phyloP scores from a whole-genome alignment of 371 early-diverging fungal species.

The Apophysomyces variabilis region DNA sequence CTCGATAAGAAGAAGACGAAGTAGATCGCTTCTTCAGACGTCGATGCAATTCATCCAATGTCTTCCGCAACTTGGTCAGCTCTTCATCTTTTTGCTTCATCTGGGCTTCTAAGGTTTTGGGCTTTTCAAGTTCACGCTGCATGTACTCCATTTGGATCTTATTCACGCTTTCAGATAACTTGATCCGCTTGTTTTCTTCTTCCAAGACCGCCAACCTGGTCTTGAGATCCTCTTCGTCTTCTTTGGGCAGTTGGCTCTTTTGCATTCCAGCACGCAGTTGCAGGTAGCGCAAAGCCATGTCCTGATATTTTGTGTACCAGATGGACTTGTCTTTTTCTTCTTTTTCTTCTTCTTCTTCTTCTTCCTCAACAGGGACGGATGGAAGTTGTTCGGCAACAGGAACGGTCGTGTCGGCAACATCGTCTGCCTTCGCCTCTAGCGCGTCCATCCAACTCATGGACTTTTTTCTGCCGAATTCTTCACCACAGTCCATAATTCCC shows the following conservation, averaged over 20 bases:
- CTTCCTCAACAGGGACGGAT: not conserved
- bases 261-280: not conserved
- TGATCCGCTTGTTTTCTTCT: conserved; percentile 34
- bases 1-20: no score
- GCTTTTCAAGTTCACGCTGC: conserved; percentile 23
- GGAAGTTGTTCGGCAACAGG: conserved; percentile 7
- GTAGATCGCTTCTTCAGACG: not conserved
- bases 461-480: conserved; percentile 25
- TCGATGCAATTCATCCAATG: not conserved
- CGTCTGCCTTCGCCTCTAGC: not conserved
- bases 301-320: not conserved
- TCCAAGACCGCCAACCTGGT: conserved; percentile 16
- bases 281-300: not conserved
- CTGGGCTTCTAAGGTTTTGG: not conserved
- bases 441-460: conserved; percentile 1
- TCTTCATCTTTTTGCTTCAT: not conserved
- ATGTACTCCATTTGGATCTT: conserved; percentile 37
- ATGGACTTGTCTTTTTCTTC: not conserved
- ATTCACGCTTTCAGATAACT: conserved; percentile 31
- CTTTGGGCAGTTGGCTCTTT: not conserved
- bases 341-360: not conserved
- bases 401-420: conserved; percentile 19
- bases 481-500: conserved; percentile 24
- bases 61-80: not conserved
- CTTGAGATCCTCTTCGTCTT: not conserved